Percentiles rank a stretch among this genome's conserved stretches.
phyloP scores from a whole-genome alignment of 441 rosid species.

The Pelargonium citronellum region DNA sequence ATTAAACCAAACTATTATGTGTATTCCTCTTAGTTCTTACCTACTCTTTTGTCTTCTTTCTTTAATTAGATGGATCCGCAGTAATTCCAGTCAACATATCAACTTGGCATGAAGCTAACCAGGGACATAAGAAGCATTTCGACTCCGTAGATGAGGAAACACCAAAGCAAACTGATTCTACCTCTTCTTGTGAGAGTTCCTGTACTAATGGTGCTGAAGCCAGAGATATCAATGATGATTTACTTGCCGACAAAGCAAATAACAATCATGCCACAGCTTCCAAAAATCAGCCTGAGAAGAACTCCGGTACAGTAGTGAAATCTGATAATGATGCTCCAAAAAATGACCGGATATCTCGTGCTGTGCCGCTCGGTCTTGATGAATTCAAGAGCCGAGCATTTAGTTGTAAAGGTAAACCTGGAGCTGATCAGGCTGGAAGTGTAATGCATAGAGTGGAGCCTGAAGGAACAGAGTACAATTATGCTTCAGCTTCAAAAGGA shows the following conservation, averaged over 20 bases:
- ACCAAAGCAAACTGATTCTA: slow-evolving; percentile 24
- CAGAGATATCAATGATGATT: slow-evolving; percentile 17
- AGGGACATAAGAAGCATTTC: slow-evolving; percentile 19
- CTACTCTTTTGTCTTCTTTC: slow-evolving; percentile 13
- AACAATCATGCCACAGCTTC: slow-evolving; percentile 19
- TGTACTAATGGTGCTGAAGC: slow-evolving; percentile 24
- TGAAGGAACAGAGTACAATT: slow-evolving; percentile 76
- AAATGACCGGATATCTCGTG: slow-evolving; percentile 43
- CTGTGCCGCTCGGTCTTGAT: slow-evolving; percentile 64
- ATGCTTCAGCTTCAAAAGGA: slow-evolving; percentile 82
- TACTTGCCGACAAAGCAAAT: slow-evolving; percentile 26
- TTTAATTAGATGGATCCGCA: slow-evolving; percentile 36
- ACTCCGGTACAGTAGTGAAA: slow-evolving; percentile 28
- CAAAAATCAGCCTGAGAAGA: slow-evolving; percentile 28
- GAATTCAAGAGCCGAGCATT: slow-evolving; percentile 77
- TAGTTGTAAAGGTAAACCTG: slow-evolving; percentile 49
- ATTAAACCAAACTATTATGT: no score
- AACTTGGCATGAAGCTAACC: slow-evolving; percentile 29
- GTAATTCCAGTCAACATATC: slow-evolving; percentile 25
- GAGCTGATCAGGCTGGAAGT: slow-evolving; percentile 51
- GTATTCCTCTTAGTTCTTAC: not conserved
- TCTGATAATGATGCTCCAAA: slow-evolving; percentile 30
- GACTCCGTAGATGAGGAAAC: slow-evolving; percentile 29
- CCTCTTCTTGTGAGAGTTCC: not conserved
- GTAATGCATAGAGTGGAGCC: slow-evolving; percentile 77